Conservation (phyloP, 306 rosid species). For the Corylus americana region DNA sequence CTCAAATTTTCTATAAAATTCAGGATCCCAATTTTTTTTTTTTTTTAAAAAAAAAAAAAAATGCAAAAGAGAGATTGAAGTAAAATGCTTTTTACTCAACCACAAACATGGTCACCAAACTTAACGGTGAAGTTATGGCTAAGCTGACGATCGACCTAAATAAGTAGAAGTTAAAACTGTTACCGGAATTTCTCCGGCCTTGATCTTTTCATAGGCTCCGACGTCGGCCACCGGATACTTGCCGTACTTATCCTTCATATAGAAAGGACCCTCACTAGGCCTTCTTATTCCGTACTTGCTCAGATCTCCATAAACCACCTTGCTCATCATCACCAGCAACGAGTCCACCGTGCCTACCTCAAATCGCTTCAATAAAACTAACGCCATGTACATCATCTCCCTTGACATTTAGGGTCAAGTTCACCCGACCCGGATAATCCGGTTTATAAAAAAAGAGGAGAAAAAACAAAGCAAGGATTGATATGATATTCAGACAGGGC, state of each 20-base stretch:
- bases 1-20: no score
- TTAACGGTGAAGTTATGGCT: not conserved
- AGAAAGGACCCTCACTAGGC: conserved; percentile 72
- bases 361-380: conserved; percentile 49
- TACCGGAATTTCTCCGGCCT: conserved; percentile 62
- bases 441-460: no score
- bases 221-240: conserved; percentile 61
- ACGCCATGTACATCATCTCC: conserved; percentile 41
- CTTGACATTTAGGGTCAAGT: conserved; percentile 32
- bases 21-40: no score
- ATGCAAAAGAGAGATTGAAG: no score
- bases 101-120: not conserved
- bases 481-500: conserved; percentile 48
- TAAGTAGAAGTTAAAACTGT: not conserved
- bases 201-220: conserved; percentile 50
- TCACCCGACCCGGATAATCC: no score
- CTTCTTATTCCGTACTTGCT: conserved; percentile 52
- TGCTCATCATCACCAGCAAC: conserved; percentile 50
- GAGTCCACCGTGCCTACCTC: conserved; percentile 48
- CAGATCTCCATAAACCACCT: conserved; percentile 48
- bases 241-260: conserved; percentile 59
- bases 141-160: no score
- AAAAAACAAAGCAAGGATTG: not conserved
- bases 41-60: no score
- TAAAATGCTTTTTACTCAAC: no score